Conservation (phyloP, 1,139 yeast species). For the Debaryomycetaceae sp. region DNA sequence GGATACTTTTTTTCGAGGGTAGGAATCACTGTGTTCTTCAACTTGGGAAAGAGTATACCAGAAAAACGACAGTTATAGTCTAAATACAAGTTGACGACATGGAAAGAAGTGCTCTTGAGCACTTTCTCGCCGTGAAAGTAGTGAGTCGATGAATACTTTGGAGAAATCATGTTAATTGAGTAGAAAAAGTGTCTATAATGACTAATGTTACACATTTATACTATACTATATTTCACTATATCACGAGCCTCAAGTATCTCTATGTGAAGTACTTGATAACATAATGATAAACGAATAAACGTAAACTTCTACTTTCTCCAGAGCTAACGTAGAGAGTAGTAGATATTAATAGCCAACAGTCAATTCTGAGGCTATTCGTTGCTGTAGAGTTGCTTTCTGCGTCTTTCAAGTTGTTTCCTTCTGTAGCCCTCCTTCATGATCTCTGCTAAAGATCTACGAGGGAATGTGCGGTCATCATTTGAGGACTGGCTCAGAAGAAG, state of each 20-base stretch:
- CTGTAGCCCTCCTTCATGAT: constrained; percentile 1
- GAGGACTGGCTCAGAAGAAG: background rate
- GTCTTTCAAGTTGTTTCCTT: background rate
- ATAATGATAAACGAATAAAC: too few species aligned
- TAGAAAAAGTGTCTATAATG: too few species aligned
- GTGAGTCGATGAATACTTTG: constrained; percentile 40
- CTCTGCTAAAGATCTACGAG: background rate
- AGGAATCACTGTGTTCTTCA: constrained; percentile 55
- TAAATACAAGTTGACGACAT: constrained; percentile 50
- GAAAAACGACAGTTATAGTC: constrained; percentile 83
- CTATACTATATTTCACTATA: background rate
- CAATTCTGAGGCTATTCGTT: too few species aligned
- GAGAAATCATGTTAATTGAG: constrained; percentile 31
- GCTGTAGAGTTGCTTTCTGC: background rate
- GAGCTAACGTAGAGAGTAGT: too few species aligned
- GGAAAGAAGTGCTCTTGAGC: constrained; percentile 23
- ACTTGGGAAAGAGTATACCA: constrained; percentile 57
- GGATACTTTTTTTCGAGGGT: constrained; percentile 44
- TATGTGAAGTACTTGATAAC: too few species aligned
- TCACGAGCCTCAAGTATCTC: background rate
- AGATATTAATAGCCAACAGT: too few species aligned
- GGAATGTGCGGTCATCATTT: background rate
- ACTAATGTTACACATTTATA: background rate
- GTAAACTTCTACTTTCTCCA: too few species aligned
- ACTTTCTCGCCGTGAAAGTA: constrained; percentile 25